phyloP scores from a whole-genome alignment of 257 asterid genomes.

The Galeopsis tetrahit region DNA sequence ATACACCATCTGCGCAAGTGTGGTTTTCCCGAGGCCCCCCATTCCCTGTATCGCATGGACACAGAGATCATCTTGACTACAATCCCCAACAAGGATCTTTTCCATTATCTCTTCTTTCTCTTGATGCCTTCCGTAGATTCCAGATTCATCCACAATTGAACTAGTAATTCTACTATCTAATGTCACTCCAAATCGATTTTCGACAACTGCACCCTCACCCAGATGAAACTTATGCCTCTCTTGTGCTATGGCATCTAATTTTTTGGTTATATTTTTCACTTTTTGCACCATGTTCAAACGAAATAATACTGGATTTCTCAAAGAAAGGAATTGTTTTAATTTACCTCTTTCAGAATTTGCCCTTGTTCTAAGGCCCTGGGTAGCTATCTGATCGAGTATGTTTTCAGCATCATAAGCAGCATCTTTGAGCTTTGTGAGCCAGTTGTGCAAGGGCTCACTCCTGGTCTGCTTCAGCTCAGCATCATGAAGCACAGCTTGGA shows the following conservation, averaged over 20 bases:
- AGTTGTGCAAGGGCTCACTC: conserved; percentile 21
- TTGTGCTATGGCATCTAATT: conserved; percentile 30
- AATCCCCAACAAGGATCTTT: neutral
- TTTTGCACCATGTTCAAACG: conserved; percentile 17
- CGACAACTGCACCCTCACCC: conserved; percentile 29
- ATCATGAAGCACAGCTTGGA: conserved; percentile 31
- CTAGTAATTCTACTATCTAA: conserved; percentile 31
- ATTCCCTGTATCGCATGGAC: conserved; percentile 42
- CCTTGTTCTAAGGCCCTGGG: conserved; percentile 32
- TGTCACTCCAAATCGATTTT: conserved; percentile 18
- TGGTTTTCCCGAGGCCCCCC: conserved; percentile 46
- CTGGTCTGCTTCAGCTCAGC: conserved; percentile 34
- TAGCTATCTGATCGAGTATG: conserved; percentile 35
- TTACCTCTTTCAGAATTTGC: conserved; percentile 24
- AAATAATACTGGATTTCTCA: conserved; percentile 21
- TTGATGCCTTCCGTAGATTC: conserved; percentile 37
- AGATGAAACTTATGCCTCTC: conserved; percentile 32
- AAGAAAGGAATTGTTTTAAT: neutral
- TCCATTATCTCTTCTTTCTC: conserved; percentile 37
- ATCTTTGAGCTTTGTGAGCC: conserved; percentile 44
- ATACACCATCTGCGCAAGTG: conserved; percentile 36
- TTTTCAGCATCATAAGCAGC: conserved; percentile 50
- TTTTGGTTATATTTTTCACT: conserved; percentile 24
- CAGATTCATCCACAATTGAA: conserved; percentile 36
- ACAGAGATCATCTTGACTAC: conserved; percentile 27